Evolutionary conservation across 1,284 basidiomycete genomes (phyloP).

Genomic region (Leccinum pseudoinsigne): DNA sequence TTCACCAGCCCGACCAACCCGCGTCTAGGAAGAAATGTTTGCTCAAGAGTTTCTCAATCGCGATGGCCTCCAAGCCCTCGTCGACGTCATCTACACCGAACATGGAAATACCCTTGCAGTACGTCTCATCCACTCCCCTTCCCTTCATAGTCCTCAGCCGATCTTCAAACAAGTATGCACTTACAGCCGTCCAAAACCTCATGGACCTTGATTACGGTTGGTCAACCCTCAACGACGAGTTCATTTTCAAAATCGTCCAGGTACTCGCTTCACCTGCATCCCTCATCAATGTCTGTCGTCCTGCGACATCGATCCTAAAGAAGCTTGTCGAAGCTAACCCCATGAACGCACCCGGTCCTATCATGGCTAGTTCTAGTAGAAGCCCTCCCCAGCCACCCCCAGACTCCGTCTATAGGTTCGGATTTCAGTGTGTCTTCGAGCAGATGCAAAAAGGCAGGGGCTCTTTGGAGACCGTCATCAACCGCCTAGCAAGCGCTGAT

Average conservation of each 20-base stretch:
- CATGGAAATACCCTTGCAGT: conserved; percentile 89
- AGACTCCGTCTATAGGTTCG: conserved; percentile 76
- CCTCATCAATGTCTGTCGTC: conserved; percentile 94
- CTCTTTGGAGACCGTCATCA: conserved; percentile 77
- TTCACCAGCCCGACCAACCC: conserved; percentile 1
- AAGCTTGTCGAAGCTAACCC: conserved; percentile 85
- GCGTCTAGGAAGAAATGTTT: conserved; percentile 81
- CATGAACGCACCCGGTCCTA: conserved; percentile 55
- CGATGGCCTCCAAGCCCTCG: conserved; percentile 76
- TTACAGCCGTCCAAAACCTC: conserved; percentile 83
- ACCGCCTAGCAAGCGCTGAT: conserved; percentile 77
- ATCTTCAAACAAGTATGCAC: conserved; percentile 60
- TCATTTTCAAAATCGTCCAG: conserved; percentile 79
- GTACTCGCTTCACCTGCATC: conserved; percentile 77
- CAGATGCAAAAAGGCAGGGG: conserved; percentile 72
- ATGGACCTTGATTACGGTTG: conserved; percentile 86
- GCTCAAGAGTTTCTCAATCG: conserved; percentile 81
- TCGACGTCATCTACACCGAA: conserved; percentile 65
- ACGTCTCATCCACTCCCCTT: conserved; percentile 29
- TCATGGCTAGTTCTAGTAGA: conserved; percentile 61
- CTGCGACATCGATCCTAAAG: conserved; percentile 92
- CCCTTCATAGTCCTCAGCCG: conserved; percentile 9
- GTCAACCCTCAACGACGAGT: conserved; percentile 66
- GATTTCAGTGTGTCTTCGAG: conserved; percentile 80
- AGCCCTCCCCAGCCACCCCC: conserved; percentile 49